These are phyloP conservation scores for Macrocybe gigantea DNA, from an alignment of 768 basidiomycete species.

Conservation along the genomic window DNA sequence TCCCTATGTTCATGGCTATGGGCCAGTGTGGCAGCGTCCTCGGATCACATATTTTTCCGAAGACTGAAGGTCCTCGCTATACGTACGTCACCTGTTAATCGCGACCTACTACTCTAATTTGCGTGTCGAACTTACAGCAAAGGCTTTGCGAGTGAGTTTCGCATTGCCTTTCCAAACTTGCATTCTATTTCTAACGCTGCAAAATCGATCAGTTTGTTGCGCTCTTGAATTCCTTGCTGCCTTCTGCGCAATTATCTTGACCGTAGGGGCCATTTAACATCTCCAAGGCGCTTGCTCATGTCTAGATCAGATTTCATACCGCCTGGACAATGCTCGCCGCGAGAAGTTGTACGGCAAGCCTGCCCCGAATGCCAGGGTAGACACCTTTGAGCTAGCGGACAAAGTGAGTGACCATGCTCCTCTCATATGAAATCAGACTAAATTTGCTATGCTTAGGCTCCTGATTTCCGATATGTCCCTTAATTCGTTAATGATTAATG, in stretches of 20 bases:
- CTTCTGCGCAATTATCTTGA: conserved; percentile 43
- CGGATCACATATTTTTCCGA: conserved; percentile 72
- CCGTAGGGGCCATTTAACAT: conserved; percentile 25
- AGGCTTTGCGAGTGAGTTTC: conserved; percentile 48
- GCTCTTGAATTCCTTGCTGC: conserved; percentile 54
- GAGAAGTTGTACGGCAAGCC: conserved; percentile 49
- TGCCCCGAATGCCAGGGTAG: conserved; percentile 39
- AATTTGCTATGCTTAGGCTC: conserved; percentile 34
- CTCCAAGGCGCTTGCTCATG: neutral
- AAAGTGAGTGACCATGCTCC: conserved; percentile 32
- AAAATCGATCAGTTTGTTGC: conserved; percentile 35
- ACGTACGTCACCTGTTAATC: conserved; percentile 36
- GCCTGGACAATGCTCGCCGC: conserved; percentile 51
- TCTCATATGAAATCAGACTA: neutral
- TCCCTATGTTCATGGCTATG: conserved; percentile 76
- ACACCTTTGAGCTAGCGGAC: conserved; percentile 63
- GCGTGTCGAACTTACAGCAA: conserved; percentile 27
- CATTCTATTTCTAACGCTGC: conserved; percentile 3
- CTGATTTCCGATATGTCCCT: conserved; percentile 52
- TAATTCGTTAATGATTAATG: conserved; percentile 10
- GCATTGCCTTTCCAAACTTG: neutral
- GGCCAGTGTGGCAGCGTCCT: conserved; percentile 73
- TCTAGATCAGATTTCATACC: conserved; percentile 52
- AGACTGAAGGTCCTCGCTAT: conserved; percentile 57
- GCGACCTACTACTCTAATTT: neutral